Conservation (phyloP, 2,329 filamentous ascomycete genomes). For the Pseudogymnoascus sp. region DNA sequence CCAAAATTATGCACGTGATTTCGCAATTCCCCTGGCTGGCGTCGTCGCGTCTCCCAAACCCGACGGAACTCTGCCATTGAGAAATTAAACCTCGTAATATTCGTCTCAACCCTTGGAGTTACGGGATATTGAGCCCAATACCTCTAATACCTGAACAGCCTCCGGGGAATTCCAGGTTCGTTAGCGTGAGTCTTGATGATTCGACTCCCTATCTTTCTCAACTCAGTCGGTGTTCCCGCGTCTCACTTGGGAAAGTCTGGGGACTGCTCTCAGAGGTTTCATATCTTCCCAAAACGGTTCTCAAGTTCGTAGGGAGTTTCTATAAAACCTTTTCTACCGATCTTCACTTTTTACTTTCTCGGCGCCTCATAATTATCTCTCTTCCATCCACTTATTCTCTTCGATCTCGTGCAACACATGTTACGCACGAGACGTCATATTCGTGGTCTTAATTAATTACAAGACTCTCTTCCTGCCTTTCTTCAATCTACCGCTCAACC, state of each 20-base stretch:
- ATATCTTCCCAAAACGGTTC: neutral
- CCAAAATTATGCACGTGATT: neutral
- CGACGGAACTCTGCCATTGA: neutral
- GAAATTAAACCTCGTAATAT: neutral
- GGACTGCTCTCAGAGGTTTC: neutral
- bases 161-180: neutral
- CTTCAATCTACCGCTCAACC: neutral
- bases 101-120: neutral
- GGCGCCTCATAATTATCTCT: neutral
- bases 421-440: neutral
- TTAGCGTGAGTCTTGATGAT: neutral
- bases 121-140: neutral
- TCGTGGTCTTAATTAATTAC: neutral
- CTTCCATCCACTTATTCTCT: neutral
- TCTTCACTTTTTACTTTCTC: neutral
- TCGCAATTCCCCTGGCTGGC: neutral
- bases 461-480: neutral
- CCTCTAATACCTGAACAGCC: neutral
- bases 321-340: neutral
- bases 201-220: neutral
- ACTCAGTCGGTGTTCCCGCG: neutral
- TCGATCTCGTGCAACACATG: neutral
- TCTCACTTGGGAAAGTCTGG: neutral
- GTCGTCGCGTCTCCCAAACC: neutral
- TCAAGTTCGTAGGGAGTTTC: neutral